Percentiles rank a stretch among this genome's conserved stretches.
Evolutionary conservation across 208 protist genomes (phyloP).

Genomic region (Spongospora subterranea): DNA sequence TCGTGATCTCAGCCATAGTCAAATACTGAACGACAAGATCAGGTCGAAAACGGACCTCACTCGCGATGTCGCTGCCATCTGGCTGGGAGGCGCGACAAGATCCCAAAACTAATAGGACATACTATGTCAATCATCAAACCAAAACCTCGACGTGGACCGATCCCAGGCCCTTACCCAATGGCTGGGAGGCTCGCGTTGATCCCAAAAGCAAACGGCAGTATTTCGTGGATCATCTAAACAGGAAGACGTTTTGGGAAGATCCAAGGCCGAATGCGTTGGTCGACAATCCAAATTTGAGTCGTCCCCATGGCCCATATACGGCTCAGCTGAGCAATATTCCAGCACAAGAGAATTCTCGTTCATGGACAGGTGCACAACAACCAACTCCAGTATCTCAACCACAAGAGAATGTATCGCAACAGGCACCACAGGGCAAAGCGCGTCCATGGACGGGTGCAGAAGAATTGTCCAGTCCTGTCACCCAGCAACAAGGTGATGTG

Average conservation of each 20-base stretch:
- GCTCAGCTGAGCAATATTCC: neutral
- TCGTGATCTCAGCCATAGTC: too few species aligned
- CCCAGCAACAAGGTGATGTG: too few species aligned
- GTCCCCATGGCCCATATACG: neutral
- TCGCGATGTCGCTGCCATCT: slow-evolving; percentile 30
- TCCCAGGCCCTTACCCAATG: neutral
- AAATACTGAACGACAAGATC: too few species aligned
- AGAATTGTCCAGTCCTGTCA: neutral
- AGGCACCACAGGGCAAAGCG: neutral
- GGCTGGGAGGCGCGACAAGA: slow-evolving; percentile 60
- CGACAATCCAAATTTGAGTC: neutral
- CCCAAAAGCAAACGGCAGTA: neutral
- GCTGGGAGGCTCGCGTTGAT: neutral
- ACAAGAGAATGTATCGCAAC: neutral
- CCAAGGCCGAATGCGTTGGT: neutral
- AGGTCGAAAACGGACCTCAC: too few species aligned
- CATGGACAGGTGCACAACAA: neutral
- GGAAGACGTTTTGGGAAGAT: slow-evolving; percentile 57
- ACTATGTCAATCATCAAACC: slow-evolving; percentile 56
- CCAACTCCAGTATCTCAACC: neutral
- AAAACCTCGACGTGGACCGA: slow-evolving; percentile 56
- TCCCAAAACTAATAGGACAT: neutral
- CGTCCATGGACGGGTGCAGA: neutral
- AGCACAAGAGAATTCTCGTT: neutral
- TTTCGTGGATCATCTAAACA: slow-evolving; percentile 55